Evolutionary conservation across 78 protist genomes (phyloP), one percentile per base, ranked within the genome.

Genomic region (Andalucia godoyi): DNA sequence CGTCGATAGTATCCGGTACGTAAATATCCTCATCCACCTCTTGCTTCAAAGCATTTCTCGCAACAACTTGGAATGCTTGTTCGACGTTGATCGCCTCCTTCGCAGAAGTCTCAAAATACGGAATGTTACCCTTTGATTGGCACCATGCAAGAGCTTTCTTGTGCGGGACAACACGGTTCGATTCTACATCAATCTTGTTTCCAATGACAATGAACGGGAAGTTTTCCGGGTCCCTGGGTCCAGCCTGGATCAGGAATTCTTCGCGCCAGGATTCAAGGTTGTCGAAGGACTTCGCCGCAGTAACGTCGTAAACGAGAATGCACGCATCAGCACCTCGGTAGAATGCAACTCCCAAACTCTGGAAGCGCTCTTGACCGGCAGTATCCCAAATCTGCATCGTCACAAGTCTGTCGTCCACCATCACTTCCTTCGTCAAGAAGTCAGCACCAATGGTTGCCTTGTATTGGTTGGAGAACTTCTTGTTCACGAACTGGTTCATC

Each of bases 371-470:
- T 57, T 92, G 97, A 29, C 76, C 78, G 25, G 79, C 74, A 33
- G 83, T 78, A 36, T 78, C 86, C 88, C 88, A 79, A 32, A 87
- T 71, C 69, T 63, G 69, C 25, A 32, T 34, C 9, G n/a, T n/a
- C n/a, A 96, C 97, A 17, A 72, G 80, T 6, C 88, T 53, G 58
- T 86, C 99, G 33, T 97, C 98, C 17, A 97, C 90, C 59, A 34
- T 72, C 23, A 97, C 83, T 43, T 95, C 98, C 80, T 84, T 86
- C 15, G 95, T 91, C 42, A 94, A 81, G 83, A 97, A 97, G 66
- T 97, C 99, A 13, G 99, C 99, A 27, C 99, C 99, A 39, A 97
- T 96, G 67, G 99, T 97, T 40, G 99, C 99, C 84, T 95, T 96
- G 85, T 97, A 96, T 67, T 88, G 88, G 81, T 67, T 80, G 70